phyloP scores from a whole-genome alignment of 208 protist species.

The Trypanosoma vivax region DNA sequence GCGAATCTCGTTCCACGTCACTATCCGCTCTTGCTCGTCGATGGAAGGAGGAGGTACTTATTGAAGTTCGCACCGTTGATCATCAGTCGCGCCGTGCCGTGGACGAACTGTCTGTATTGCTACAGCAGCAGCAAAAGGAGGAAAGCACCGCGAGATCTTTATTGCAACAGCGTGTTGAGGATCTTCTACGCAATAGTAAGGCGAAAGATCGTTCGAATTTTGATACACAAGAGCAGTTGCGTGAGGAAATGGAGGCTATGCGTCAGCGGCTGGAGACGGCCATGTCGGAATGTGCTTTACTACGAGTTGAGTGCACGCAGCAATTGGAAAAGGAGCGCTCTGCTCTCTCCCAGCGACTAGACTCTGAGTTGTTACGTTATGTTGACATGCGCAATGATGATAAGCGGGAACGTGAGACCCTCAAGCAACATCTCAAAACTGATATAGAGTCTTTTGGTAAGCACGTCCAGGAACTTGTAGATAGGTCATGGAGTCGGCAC shows the following conservation, averaged over 20 bases:
- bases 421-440: constrained; percentile 27
- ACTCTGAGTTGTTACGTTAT: constrained; percentile 58
- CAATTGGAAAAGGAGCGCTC: constrained; percentile 57
- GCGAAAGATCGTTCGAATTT: constrained; percentile 35
- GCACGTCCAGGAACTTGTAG: constrained; percentile 33
- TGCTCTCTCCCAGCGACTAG: constrained; percentile 48
- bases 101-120: constrained; percentile 31
- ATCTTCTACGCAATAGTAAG: constrained; percentile 23
- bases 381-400: constrained; percentile 65
- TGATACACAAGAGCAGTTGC: constrained; percentile 40
- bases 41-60: constrained; percentile 70
- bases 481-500: constrained; percentile 44
- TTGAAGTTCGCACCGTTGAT: constrained; percentile 54
- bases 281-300: constrained; percentile 32
- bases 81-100: constrained; percentile 41
- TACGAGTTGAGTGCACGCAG: constrained; percentile 44
- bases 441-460: constrained; percentile 22
- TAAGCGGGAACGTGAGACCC: constrained; percentile 35
- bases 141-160: constrained; percentile 25
- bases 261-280: constrained; percentile 40
- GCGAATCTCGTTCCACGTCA: constrained; percentile 49
- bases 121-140: constrained; percentile 29
- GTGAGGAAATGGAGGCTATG: constrained; percentile 56
- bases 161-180: constrained; percentile 51
- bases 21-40: constrained; percentile 47